Percentiles rank a stretch among this genome's conserved stretches.
phyloP scores from a whole-genome alignment of 2,329 filamentous ascomycete species.

The Lasiodiplodia sp. region DNA sequence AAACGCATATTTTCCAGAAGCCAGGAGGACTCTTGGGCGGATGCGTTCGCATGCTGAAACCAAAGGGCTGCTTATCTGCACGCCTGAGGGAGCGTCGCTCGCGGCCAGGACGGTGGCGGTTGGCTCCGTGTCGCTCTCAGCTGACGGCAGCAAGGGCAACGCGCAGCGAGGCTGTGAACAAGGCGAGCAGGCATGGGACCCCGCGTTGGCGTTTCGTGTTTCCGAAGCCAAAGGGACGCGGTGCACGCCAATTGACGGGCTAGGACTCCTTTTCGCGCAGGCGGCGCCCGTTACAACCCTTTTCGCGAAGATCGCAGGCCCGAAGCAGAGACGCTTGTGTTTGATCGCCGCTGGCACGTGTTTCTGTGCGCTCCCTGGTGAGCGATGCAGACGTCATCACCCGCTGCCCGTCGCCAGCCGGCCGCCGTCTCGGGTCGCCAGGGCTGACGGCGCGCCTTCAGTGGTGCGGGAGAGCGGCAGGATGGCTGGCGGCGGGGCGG shows the following conservation, averaged over 20 bases:
- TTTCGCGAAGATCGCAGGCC: conserved; percentile 9
- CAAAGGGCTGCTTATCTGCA: conserved; percentile 21
- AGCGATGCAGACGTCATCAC: conserved; percentile 7
- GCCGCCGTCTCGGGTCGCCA: conserved; percentile 1
- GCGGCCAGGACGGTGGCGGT: no score
- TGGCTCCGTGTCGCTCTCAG: conserved; percentile 1
- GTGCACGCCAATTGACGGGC: conserved; percentile 3
- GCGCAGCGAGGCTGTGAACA: background rate
- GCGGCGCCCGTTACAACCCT: conserved; percentile 6
- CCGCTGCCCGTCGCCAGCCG: background rate
- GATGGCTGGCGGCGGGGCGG: background rate
- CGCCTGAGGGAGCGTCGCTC: background rate
- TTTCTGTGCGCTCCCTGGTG: conserved; percentile 10
- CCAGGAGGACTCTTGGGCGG: conserved; percentile 9
- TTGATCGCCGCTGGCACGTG: conserved; percentile 21
- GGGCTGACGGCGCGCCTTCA: conserved; percentile 9
- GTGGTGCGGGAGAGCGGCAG: conserved; percentile 1
- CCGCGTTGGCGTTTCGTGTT: conserved; percentile 19
- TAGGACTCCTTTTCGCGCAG: conserved; percentile 10
- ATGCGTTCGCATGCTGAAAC: conserved; percentile 21
- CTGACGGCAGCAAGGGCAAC: conserved; percentile 10
- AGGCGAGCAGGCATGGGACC: conserved; percentile 6
- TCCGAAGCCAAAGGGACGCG: conserved; percentile 7
- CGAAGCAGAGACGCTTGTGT: conserved; percentile 17
- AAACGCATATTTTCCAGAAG: conserved; percentile 24